Evolutionary conservation across 306 rosid genomes (phyloP).

Genomic region (Acacia crassicarpa): DNA sequence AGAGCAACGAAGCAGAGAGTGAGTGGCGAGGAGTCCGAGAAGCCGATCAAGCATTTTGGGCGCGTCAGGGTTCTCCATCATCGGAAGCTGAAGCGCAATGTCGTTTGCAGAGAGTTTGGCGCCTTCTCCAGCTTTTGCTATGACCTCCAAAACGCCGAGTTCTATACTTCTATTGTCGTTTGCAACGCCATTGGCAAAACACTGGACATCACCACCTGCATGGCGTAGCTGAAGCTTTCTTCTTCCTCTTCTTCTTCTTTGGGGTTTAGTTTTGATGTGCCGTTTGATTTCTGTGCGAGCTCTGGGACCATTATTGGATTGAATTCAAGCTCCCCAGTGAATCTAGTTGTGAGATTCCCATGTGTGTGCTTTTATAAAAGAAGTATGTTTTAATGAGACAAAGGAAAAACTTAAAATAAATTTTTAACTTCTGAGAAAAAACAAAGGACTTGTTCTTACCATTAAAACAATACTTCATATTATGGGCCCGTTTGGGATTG

Average conservation of each 20-base stretch:
- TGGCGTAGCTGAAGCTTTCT: conserved; percentile 1
- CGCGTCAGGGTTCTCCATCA: conserved; percentile 33
- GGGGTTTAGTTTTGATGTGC: neutral
- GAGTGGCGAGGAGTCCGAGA: conserved; percentile 37
- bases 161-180: neutral
- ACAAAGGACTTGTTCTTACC: too few species aligned
- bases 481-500: too few species aligned
- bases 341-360: neutral
- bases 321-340: neutral
- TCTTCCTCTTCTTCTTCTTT: neutral
- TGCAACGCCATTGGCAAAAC: neutral
- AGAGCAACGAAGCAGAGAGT: conserved; percentile 44
- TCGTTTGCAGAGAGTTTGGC: conserved; percentile 34
- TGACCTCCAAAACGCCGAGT: conserved; percentile 48
- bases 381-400: too few species aligned
- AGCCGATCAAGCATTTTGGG: conserved; percentile 46
- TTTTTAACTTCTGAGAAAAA: too few species aligned
- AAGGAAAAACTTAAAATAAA: too few species aligned
- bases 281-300: neutral
- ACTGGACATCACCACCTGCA: neutral
- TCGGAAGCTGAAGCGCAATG: conserved; percentile 33
- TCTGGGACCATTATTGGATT: neutral
- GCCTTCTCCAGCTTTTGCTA: conserved; percentile 37
- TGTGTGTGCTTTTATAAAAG: too few species aligned
- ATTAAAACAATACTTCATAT: too few species aligned